A percentile compares a stretch with the other conserved stretches of the same genome.
These are phyloP conservation scores for Tuber magnatum DNA, from an alignment of 495 filamentous ascomycete species.

Conservation along the genomic window DNA sequence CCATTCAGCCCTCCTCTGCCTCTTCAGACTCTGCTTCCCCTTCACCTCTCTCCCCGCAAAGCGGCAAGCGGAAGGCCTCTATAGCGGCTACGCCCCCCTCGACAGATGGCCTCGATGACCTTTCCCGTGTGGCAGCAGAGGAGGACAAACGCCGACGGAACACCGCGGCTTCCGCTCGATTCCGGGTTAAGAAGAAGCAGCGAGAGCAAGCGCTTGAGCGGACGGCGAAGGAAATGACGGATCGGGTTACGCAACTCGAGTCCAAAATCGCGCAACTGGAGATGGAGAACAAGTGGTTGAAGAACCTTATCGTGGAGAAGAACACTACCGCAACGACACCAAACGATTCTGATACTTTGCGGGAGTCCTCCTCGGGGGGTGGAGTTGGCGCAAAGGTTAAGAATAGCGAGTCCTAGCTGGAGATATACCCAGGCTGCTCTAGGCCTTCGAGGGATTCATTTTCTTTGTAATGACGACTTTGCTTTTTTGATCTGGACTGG, in stretches of 20 bases:
- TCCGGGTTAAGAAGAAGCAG: conserved; percentile 99
- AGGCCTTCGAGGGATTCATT: not conserved
- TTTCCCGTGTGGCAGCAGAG: conserved; percentile 71
- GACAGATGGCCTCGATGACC: conserved; percentile 51
- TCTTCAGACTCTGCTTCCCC: conserved; percentile 30
- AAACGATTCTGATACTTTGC: conserved; percentile 9
- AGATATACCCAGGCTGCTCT: not conserved
- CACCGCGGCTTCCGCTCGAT: conserved; percentile 87
- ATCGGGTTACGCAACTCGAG: conserved; percentile 73
- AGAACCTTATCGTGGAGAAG: conserved; percentile 89
- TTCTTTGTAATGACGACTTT: conserved; percentile 2
- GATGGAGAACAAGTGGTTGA: conserved; percentile 95
- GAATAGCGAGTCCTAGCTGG: not conserved
- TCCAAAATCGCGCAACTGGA: conserved; percentile 75
- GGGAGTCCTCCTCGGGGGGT: conserved; percentile 8
- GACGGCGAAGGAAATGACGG: conserved; percentile 79
- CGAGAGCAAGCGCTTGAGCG: conserved; percentile 89
- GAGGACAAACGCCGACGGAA: conserved; percentile 97
- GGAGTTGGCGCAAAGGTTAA: conserved; percentile 13
- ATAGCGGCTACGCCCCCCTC: conserved; percentile 40
- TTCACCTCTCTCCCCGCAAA: conserved; percentile 17
- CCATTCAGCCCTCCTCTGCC: conserved; percentile 23
- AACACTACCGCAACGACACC: conserved; percentile 51
- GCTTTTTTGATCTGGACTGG: conserved; percentile 1
- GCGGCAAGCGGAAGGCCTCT: conserved; percentile 40